Evolutionary conservation across 1,284 basidiomycete genomes (phyloP), one percentile per base, ranked within the genome.

Genomic region (Heterobasidion occidentale): DNA sequence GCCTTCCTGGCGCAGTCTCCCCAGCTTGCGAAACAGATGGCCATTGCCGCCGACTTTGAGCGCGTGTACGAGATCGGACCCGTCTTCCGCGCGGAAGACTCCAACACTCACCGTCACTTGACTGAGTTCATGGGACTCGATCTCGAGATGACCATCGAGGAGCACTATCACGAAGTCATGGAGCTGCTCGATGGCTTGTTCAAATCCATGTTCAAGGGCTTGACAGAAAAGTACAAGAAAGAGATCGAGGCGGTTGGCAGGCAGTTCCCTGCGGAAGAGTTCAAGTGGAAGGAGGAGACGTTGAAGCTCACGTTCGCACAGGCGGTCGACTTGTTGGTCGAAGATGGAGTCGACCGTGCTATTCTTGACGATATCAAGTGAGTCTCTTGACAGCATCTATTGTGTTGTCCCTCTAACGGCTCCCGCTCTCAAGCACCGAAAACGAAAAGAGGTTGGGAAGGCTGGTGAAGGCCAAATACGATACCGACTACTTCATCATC

Each of bases 71-170:
- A 99, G 74, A 94, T 99, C 61, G 96, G 88, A 0, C 86, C 86
- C 57, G 94, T 98, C 52, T 99, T 99, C 79, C 92, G 96, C 62
- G 96, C 96, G n/a, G 96, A 99, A 72, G 86, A 98, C 72, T 91
- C 94, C 46, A 96, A 97, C 73, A 98, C 96, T 4, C 92, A 98
- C 70, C 88, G 97, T 55, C 97, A 99, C 77, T 81, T 99, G 77
- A 99, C 97, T 49, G 97, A 99, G 73, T 99, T 98, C 73, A 92
- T 94, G 63, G 97, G 97, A 52, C 87, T 99, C 63, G 97, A 99
- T 90, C 80, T 99, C 63, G 97, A 99, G 72, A 99, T 99, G 97
- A 81, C 87, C 2, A 94, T 99, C 62, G 91, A 98, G 68, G 94
- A 98, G 70, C 94, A 98, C 71, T 99, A 99, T 68, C 95, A 99